Percentiles rank a stretch among this genome's conserved stretches.
Evolutionary conservation across 768 basidiomycete genomes (phyloP).

Genomic region (Collybiopsis luxurians): DNA sequence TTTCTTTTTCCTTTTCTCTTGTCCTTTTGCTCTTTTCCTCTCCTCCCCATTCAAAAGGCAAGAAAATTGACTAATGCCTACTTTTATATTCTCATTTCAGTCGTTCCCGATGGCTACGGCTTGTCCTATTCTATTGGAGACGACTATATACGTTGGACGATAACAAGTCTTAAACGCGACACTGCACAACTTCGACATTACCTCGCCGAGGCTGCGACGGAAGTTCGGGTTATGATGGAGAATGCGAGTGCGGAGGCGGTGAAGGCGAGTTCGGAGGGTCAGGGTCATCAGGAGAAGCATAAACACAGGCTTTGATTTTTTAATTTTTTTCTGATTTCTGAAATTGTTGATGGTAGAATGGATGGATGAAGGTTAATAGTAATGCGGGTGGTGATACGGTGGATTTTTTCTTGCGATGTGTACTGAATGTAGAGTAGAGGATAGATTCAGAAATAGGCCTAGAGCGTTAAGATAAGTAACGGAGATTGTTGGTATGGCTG

Average conservation of each 20-base stretch:
- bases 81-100: constrained; percentile 30
- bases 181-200: constrained; percentile 62
- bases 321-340: too few relatives aligned
- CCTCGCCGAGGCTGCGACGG: constrained; percentile 77
- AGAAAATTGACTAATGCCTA: background rate
- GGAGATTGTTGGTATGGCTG: too few relatives aligned
- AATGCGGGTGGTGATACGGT: too few relatives aligned
- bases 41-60: too few relatives aligned
- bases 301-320: background rate
- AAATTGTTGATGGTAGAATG: too few relatives aligned
- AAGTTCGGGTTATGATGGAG: constrained; percentile 75
- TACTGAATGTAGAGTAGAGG: too few relatives aligned
- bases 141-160: constrained; percentile 84
- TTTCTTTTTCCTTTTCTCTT: too few relatives aligned
- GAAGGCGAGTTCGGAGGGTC: constrained; percentile 29
- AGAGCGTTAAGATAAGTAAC: too few relatives aligned
- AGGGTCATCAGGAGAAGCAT: constrained; percentile 6
- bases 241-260: constrained; percentile 43
- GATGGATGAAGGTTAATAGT: too few relatives aligned
- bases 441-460: too few relatives aligned
- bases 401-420: too few relatives aligned
- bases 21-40: too few relatives aligned
- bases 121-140: constrained; percentile 88
- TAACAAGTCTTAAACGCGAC: constrained; percentile 66
- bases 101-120: constrained; percentile 91